Evolutionary conservation across 2,329 filamentous ascomycete species (phyloP).

Genomic region (Scopulariopsis brevicaulis): DNA sequence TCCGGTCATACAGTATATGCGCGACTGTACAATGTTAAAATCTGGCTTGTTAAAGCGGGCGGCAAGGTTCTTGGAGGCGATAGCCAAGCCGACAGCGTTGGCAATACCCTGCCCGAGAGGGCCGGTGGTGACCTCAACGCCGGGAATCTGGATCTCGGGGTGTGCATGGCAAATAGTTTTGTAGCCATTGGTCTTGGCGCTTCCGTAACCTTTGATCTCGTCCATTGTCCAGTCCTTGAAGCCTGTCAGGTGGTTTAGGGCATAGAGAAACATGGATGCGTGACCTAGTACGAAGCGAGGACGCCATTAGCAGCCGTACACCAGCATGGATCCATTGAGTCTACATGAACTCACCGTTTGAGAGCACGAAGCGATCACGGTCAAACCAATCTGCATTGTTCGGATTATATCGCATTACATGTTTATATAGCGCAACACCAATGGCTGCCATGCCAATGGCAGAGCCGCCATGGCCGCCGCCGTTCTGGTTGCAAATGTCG

Average conservation of each 20-base stretch:
- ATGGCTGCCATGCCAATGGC: constrained; percentile 75
- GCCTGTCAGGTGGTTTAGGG: constrained; percentile 91
- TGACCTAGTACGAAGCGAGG: constrained; percentile 58
- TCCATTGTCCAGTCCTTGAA: constrained; percentile 69
- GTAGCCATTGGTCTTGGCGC: too few relatives aligned
- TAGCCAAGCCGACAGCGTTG: constrained; percentile 95
- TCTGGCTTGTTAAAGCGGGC: constrained; percentile 95
- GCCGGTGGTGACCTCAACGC: constrained; percentile 95
- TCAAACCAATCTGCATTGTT: constrained; percentile 97
- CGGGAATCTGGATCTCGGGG: constrained; percentile 90
- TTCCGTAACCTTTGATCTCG: constrained; percentile 82
- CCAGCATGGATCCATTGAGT: neutral
- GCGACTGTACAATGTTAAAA: constrained; percentile 85
- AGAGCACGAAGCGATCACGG: constrained; percentile 97
- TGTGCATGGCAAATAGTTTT: constrained; percentile 84
- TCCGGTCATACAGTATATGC: constrained; percentile 94
- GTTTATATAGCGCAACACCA: constrained; percentile 95
- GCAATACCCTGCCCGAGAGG: constrained; percentile 94
- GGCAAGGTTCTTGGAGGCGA: constrained; percentile 85
- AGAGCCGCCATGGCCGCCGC: neutral
- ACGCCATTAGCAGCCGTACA: constrained; percentile 31
- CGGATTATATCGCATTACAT: constrained; percentile 99
- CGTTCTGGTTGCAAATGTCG: too few relatives aligned
- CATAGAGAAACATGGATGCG: constrained; percentile 99
- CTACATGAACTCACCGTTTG: constrained; percentile 51